These are phyloP conservation scores for Cocos nucifera DNA, from an alignment of 176 grass and related monocot species.

Conservation along the genomic window DNA sequence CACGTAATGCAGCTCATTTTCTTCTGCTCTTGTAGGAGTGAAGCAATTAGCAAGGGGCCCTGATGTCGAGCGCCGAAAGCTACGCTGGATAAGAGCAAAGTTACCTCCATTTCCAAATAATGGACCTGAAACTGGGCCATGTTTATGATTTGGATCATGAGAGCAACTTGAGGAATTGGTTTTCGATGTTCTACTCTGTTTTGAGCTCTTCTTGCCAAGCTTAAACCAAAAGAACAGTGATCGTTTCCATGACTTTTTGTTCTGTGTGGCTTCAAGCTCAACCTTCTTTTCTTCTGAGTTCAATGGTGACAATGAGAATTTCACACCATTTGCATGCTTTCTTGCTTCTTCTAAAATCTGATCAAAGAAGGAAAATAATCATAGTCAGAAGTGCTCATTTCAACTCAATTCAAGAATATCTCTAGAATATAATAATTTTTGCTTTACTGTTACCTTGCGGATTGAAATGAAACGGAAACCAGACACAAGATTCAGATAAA, in stretches of 20 bases:
- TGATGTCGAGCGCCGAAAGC: background rate
- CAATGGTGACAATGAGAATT: background rate
- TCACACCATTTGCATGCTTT: background rate
- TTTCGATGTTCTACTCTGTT: background rate
- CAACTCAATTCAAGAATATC: background rate
- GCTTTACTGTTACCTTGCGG: too few species aligned
- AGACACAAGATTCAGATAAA: too few species aligned
- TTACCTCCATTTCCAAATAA: conserved; percentile 1
- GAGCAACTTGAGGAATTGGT: background rate
- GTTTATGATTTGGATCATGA: background rate
- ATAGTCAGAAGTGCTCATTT: background rate
- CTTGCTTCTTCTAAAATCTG: background rate
- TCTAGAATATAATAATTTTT: background rate
- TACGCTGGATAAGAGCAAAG: background rate
- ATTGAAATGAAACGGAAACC: too few species aligned
- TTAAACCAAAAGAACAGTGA: background rate
- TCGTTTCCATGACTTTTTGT: background rate
- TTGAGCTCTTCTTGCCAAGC: background rate
- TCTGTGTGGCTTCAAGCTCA: background rate
- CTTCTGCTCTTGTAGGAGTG: background rate
- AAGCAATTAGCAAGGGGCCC: background rate
- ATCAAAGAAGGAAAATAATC: background rate
- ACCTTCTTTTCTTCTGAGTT: background rate
- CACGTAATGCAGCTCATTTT: background rate
- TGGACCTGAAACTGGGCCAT: background rate